phyloP scores from a whole-genome alignment of 2,329 filamentous ascomycete genomes.

The Penicillium crustosum region DNA sequence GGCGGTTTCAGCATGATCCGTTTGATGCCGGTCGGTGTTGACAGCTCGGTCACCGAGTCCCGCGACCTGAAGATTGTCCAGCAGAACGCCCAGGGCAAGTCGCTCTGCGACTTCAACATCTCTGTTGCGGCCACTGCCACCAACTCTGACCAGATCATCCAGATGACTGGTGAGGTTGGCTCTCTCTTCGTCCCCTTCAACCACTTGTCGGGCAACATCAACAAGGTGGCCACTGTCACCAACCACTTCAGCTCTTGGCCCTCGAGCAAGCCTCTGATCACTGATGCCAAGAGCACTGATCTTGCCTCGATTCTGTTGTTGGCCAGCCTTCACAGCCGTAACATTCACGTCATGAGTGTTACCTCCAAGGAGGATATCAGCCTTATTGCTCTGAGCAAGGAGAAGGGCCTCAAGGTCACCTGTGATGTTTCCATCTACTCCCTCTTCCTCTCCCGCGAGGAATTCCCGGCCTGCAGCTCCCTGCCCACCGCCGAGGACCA shows the following conservation, averaged over 20 bases:
- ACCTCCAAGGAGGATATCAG: slow-evolving; percentile 79
- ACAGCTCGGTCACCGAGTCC: slow-evolving; percentile 71
- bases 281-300: slow-evolving; percentile 77
- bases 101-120: slow-evolving; percentile 77
- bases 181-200: slow-evolving; percentile 83
- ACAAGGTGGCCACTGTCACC: slow-evolving; percentile 76
- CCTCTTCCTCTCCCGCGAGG: slow-evolving; percentile 69
- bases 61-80: slow-evolving; percentile 70
- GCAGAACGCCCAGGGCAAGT: slow-evolving; percentile 65
- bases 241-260: slow-evolving; percentile 79
- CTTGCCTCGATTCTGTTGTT: slow-evolving; percentile 76
- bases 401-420: slow-evolving; percentile 77
- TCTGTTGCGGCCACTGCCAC: slow-evolving; percentile 71
- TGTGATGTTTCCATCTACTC: slow-evolving; percentile 81
- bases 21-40: slow-evolving; percentile 72
- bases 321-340: slow-evolving; percentile 73
- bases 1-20: slow-evolving; percentile 79
- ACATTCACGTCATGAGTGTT: slow-evolving; percentile 76
- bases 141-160: slow-evolving; percentile 73
- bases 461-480: slow-evolving; percentile 66
- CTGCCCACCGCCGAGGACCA: slow-evolving; percentile 69
- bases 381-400: slow-evolving; percentile 73
- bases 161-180: slow-evolving; percentile 70
- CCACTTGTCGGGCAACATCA: slow-evolving; percentile 76
- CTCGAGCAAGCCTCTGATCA: slow-evolving; percentile 74